phyloP scores from a whole-genome alignment of 2,329 filamentous ascomycete species.

The Lachnellula arida region DNA sequence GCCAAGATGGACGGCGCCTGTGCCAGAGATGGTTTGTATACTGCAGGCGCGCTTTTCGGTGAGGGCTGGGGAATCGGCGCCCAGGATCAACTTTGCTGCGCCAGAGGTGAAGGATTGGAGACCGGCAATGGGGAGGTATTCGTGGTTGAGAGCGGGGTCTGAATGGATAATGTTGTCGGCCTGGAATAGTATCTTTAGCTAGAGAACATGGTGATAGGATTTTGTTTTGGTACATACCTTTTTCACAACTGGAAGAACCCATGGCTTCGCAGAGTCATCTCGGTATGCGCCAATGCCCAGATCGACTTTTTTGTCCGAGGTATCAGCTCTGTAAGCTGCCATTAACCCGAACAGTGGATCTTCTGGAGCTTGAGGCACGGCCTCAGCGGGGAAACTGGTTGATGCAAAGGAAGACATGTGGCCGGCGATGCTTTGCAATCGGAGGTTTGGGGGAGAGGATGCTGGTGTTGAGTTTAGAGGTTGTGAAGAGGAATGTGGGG shows the following conservation, averaged over 20 bases:
- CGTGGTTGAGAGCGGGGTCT: constrained; percentile 90
- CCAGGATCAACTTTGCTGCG: constrained; percentile 86
- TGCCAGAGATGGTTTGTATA: constrained; percentile 94
- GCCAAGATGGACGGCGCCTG: constrained; percentile 89
- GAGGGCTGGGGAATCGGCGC: constrained; percentile 72
- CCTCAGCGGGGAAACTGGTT: constrained; percentile 69
- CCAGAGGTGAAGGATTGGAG: constrained; percentile 80
- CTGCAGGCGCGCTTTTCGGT: constrained; percentile 76
- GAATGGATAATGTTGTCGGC: constrained; percentile 85
- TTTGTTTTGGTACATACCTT: constrained; percentile 58
- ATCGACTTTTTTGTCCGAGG: constrained; percentile 78
- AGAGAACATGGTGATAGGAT: background rate
- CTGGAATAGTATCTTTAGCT: constrained; percentile 42
- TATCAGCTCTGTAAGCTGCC: constrained; percentile 79
- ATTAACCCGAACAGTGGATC: constrained; percentile 93
- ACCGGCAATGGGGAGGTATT: constrained; percentile 96
- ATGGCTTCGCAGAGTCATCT: constrained; percentile 92
- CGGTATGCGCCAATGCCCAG: constrained; percentile 89
- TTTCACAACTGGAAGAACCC: constrained; percentile 93
- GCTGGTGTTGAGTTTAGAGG: background rate
- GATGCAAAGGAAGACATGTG: constrained; percentile 57
- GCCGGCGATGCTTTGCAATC: constrained; percentile 57
- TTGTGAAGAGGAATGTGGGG: constrained; percentile 5
- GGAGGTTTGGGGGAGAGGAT: constrained; percentile 40
- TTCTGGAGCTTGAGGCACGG: constrained; percentile 85